These are phyloP conservation scores for Podaxis sp. DNA, from an alignment of 768 basidiomycete species.

Conservation along the genomic window DNA sequence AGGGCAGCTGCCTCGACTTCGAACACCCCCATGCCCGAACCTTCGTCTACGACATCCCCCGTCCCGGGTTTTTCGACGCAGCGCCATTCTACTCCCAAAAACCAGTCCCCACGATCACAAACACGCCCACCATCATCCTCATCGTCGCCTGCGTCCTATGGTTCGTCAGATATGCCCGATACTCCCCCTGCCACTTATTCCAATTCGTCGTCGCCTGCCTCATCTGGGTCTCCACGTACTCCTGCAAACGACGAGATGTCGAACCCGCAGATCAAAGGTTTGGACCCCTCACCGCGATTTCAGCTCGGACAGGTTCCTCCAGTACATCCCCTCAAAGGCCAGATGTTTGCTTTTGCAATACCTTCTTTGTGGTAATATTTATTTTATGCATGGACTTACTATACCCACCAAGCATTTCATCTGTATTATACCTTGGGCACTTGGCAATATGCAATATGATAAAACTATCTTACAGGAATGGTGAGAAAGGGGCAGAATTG, in stretches of 20 bases:
- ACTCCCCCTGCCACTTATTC: slow-evolving; percentile 58
- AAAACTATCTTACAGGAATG: neutral
- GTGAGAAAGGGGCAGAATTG: neutral
- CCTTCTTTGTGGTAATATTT: slow-evolving; percentile 58
- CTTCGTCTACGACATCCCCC: slow-evolving; percentile 43
- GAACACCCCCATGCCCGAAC: slow-evolving; percentile 41
- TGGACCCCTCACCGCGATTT: slow-evolving; percentile 41
- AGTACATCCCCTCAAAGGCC: slow-evolving; percentile 49
- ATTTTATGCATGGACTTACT: slow-evolving; percentile 17
- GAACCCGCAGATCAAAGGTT: slow-evolving; percentile 47
- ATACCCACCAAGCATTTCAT: neutral
- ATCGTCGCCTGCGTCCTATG: slow-evolving; percentile 23
- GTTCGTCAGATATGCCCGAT: slow-evolving; percentile 38
- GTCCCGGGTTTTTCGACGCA: slow-evolving; percentile 47
- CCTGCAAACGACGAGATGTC: slow-evolving; percentile 52
- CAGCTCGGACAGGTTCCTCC: slow-evolving; percentile 31
- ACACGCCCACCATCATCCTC: slow-evolving; percentile 33
- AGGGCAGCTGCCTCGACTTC: slow-evolving; percentile 40
- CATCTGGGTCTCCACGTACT: slow-evolving; percentile 62
- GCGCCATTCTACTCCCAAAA: slow-evolving; percentile 32
- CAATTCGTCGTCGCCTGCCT: slow-evolving; percentile 55
- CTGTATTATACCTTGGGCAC: neutral
- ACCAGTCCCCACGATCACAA: slow-evolving; percentile 20
- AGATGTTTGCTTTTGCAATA: slow-evolving; percentile 66
- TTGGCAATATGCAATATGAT: neutral